Evolutionary conservation across 2,329 filamentous ascomycete genomes (phyloP).

Genomic region (Aureobasidium musti): DNA sequence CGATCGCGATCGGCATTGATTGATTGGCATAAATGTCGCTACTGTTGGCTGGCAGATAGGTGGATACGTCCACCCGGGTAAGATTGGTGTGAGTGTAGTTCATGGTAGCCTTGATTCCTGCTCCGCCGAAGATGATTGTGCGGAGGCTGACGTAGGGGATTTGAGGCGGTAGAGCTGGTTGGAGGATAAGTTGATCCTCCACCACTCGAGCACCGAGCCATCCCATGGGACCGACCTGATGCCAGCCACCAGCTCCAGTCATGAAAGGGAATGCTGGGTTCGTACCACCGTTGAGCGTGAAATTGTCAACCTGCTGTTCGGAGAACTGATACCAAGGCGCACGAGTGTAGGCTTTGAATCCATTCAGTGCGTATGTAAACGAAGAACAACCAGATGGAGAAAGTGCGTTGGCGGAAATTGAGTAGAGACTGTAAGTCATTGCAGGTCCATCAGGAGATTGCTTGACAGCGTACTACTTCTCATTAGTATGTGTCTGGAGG

Average conservation of each 20-base stretch:
- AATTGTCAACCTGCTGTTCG: constrained; percentile 66
- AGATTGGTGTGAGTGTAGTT: constrained; percentile 67
- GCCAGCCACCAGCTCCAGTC: constrained; percentile 68
- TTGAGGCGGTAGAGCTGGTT: constrained; percentile 66
- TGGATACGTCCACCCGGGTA: constrained; percentile 49
- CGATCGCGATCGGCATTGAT: constrained; percentile 61
- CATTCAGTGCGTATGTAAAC: constrained; percentile 67
- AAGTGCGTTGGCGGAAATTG: constrained; percentile 65
- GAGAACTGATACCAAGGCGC: constrained; percentile 71
- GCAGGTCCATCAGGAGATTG: constrained; percentile 68
- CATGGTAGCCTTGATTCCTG: constrained; percentile 61
- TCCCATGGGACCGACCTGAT: constrained; percentile 67
- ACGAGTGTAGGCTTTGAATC: constrained; percentile 63
- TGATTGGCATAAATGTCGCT: constrained; percentile 56
- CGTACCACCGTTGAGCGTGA: constrained; percentile 62
- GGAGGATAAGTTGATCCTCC: constrained; percentile 61
- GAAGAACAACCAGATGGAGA: constrained; percentile 67
- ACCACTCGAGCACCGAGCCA: constrained; percentile 65
- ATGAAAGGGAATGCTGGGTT: constrained; percentile 71
- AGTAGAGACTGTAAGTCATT: constrained; percentile 73
- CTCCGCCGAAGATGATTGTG: constrained; percentile 67
- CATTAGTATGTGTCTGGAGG: not conserved
- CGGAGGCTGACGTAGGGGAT: constrained; percentile 62
- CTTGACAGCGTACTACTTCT: constrained; percentile 54
- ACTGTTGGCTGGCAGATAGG: constrained; percentile 53